A percentile compares a stretch with the other conserved stretches of the same genome.
These are phyloP conservation scores for Ophiostoma populinum DNA, from an alignment of 2,329 filamentous ascomycete genomes.

Conservation along the genomic window DNA sequence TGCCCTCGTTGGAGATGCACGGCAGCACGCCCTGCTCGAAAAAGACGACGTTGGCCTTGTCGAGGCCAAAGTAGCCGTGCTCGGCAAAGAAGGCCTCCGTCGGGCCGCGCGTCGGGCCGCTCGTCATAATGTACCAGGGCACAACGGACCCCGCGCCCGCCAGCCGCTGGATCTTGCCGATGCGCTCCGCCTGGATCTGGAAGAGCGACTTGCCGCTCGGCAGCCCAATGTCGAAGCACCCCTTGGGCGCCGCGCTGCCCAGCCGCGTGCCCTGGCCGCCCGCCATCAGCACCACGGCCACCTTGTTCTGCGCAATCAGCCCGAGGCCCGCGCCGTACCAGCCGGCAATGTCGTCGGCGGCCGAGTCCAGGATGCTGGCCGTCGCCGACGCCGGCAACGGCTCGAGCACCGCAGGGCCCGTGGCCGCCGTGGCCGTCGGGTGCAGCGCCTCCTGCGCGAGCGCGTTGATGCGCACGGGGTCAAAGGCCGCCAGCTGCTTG, in stretches of 20 bases:
- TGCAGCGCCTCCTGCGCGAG: conserved; percentile 70
- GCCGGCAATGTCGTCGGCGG: conserved; percentile 54
- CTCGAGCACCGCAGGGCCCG: conserved; percentile 47
- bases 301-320: conserved; percentile 57
- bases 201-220: conserved; percentile 89
- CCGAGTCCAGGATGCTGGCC: conserved; percentile 83
- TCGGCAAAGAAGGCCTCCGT: conserved; percentile 90
- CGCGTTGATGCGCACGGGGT: conserved; percentile 74
- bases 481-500: conserved; percentile 64
- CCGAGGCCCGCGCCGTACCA: conserved; percentile 79
- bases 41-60: conserved; percentile 70
- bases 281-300: conserved; percentile 86
- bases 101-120: conserved; percentile 74
- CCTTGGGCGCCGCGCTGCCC: conserved; percentile 90
- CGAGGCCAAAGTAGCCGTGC: conserved; percentile 78
- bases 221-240: conserved; percentile 91
- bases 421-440: conserved; percentile 44
- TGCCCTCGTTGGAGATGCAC: conserved; percentile 93
- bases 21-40: conserved; percentile 96
- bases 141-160: conserved; percentile 43
- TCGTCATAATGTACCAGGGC: conserved; percentile 99
- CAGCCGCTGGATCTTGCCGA: conserved; percentile 67
- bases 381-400: conserved; percentile 74
- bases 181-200: conserved; percentile 92
- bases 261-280: conserved; percentile 91